Percentiles rank a stretch among this genome's conserved stretches.
phyloP scores from a whole-genome alignment of 805 yeast species.

The Zygotorulaspora danielsina region DNA sequence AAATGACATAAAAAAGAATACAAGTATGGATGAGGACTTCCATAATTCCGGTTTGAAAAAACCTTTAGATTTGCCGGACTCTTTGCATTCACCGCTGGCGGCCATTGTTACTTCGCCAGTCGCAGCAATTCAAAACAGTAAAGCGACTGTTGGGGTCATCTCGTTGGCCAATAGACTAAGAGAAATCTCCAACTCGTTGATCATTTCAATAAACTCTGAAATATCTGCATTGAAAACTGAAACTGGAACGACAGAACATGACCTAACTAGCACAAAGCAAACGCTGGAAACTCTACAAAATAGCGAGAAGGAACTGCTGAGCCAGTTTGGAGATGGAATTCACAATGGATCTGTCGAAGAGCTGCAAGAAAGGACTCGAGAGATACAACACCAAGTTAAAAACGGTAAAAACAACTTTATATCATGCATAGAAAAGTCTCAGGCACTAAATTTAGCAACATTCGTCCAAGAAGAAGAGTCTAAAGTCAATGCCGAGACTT shows the following conservation, averaged over 20 bases:
- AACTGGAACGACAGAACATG: constrained; percentile 12
- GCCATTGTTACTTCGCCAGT: constrained; percentile 13
- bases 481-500: constrained; percentile 12
- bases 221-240: constrained; percentile 16
- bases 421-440: constrained; percentile 54
- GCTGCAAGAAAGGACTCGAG: constrained; percentile 15
- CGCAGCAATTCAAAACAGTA: constrained; percentile 5
- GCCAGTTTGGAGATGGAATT: constrained; percentile 7
- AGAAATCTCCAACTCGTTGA: constrained; percentile 12
- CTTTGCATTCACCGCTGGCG: constrained; percentile 38
- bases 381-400: constrained; percentile 7
- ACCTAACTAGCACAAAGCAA: constrained; percentile 12
- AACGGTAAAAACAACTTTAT: constrained; percentile 14
- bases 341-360: constrained; percentile 11
- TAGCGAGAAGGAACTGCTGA: constrained; percentile 14
- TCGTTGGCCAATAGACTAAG: constrained; percentile 10
- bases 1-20: constrained; percentile 4
- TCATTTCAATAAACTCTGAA: constrained; percentile 16
- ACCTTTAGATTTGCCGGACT: constrained; percentile 78
- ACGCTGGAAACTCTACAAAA: constrained; percentile 10
- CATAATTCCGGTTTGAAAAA: constrained; percentile 81
- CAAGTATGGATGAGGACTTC: constrained; percentile 32
- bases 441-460: constrained; percentile 56
- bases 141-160: constrained; percentile 5
- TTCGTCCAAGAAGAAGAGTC: constrained; percentile 53